These are phyloP conservation scores for Bifiguratus adelaidae DNA, from an alignment of 192 early-diverging fungal genomes.

Conservation along the genomic window DNA sequence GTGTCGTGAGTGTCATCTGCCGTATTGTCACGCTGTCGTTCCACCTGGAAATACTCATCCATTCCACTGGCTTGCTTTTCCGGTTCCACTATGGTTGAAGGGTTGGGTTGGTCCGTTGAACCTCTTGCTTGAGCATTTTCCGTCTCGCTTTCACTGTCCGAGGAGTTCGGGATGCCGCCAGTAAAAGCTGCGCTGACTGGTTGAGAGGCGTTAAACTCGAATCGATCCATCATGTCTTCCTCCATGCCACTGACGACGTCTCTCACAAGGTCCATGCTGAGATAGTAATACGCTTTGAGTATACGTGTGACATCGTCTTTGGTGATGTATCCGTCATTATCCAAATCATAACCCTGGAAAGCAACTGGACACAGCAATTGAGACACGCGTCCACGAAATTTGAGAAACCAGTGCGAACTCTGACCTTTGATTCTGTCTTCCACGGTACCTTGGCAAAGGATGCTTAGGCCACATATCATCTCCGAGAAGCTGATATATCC, in stretches of 20 bases:
- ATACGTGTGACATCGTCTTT: constrained; percentile 76
- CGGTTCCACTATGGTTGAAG: too few species aligned
- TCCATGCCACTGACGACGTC: constrained; percentile 87
- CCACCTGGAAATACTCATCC: neutral
- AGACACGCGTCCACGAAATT: too few species aligned
- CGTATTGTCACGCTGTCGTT: neutral
- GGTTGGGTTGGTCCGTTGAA: neutral
- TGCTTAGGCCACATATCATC: constrained; percentile 69
- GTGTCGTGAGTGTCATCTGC: too few species aligned
- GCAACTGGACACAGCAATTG: constrained; percentile 46
- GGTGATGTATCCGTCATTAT: constrained; percentile 77
- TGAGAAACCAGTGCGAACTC: too few species aligned
- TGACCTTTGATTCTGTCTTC: constrained; percentile 83
- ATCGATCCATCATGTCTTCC: constrained; percentile 75
- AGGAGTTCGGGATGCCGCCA: constrained; percentile 56
- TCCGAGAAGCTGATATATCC: constrained; percentile 70
- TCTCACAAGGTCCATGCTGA: constrained; percentile 80
- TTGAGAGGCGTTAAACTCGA: constrained; percentile 69
- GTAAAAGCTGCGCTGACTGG: constrained; percentile 87
- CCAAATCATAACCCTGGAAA: constrained; percentile 88
- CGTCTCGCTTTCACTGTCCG: neutral
- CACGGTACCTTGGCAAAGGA: constrained; percentile 77
- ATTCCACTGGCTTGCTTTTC: too few species aligned
- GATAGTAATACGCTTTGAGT: constrained; percentile 88
- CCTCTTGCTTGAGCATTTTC: neutral